Conservation (phyloP, 306 rosid species). For the Rosa persica region DNA sequence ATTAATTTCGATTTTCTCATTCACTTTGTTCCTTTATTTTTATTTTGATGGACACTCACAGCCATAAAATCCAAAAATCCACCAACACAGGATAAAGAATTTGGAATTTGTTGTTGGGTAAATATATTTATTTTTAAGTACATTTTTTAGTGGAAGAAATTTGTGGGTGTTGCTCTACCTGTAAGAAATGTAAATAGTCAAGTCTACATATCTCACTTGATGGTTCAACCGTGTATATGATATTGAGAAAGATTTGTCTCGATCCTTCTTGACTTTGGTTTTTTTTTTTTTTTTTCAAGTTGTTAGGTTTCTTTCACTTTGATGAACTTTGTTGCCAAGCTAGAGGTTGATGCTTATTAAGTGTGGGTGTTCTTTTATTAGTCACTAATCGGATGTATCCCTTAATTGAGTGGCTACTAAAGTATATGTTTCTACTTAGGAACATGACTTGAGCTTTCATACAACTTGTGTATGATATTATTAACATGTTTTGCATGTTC, state of each 20-base stretch:
- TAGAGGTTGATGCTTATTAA: not conserved
- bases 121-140: not conserved
- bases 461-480: not conserved
- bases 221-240: not conserved
- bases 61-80: not conserved
- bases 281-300: not conserved
- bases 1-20: slow-evolving; percentile 14
- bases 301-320: not conserved
- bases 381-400: not conserved
- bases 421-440: not conserved
- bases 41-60: not conserved
- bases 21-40: not conserved
- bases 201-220: not conserved
- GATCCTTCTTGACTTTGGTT: not conserved
- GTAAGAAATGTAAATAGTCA: slow-evolving; percentile 7
- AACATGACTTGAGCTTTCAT: not conserved
- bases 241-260: not conserved
- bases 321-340: not conserved
- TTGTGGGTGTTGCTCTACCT: not conserved
- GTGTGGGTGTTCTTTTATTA: not conserved
- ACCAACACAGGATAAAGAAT: not conserved
- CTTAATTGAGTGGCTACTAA: not conserved
- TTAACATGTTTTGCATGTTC: not conserved
- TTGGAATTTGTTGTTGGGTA: slow-evolving; percentile 10
- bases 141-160: slow-evolving; percentile 4